Base-by-base conservation (phyloP, 1,139 yeast species). In the Blastobotrys capitulatus region DNA sequence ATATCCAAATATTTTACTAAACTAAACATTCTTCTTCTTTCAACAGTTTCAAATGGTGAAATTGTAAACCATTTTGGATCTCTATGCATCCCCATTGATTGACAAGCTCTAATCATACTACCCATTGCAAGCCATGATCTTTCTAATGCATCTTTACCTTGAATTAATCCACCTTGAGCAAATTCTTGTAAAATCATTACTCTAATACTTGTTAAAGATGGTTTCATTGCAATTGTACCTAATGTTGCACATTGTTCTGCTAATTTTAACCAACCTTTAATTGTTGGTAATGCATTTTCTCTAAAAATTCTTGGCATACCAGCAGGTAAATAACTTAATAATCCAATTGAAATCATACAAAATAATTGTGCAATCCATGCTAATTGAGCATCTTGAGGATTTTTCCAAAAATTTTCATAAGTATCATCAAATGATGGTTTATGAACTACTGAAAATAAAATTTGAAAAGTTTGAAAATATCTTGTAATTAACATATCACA, bases 1-100 rank as follows among this genome's bases (percentile, higher is more conserved):
- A 54, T 50, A 45, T 67, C 70, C 16, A 65, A 44, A 20, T 54
- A 56, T 22, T 55, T 54, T 15, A 65, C 51, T 15, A 56, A 26
- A 5, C 61, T 53, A 69, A 70, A 67, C 25, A 65, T 48, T 34
- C 62, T 54, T 22, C 68, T 55, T 12, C 70, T 55, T 44, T 62
- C 61, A 42, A 66, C 69, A 3, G 63, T 57, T 42, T 66, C 69
- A 49, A 56, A 66, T 6, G 60, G 56, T 4, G 65, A 53, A 47
- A 67, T 52, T 26, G 55, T 56, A 53, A 66, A 67, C 66, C 67
- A 65, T 35, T 61, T 60, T 6, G 70, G 67, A 49, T 67, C 70
- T 26, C 70, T 56, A 49, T 65, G 69, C 43, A 65, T 52, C n/a
- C 69, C 69, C 68, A 64, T 64, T 2, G 62, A 54, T 49, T 64